phyloP scores from a whole-genome alignment of 768 basidiomycete genomes.

The Tulasnella sp. region DNA sequence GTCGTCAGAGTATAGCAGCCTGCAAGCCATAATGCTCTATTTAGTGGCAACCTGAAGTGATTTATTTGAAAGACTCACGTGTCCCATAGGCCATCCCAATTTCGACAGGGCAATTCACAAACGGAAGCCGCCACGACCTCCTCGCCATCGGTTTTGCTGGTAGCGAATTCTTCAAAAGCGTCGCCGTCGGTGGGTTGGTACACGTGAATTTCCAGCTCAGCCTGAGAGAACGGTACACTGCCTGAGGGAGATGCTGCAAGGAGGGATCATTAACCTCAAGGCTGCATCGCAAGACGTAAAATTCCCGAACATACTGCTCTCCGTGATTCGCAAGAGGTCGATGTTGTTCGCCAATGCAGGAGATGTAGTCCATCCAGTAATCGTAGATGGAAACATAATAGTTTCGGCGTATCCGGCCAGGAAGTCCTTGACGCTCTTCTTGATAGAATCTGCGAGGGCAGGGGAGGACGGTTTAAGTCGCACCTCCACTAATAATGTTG shows the following conservation, averaged over 20 bases:
- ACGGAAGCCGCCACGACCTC: slow-evolving; percentile 85
- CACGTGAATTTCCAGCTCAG: slow-evolving; percentile 74
- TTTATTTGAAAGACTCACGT: slow-evolving; percentile 36
- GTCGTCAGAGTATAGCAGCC: slow-evolving; percentile 74
- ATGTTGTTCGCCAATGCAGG: slow-evolving; percentile 68
- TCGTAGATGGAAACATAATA: slow-evolving; percentile 63
- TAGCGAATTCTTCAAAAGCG: slow-evolving; percentile 57
- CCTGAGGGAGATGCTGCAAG: slow-evolving; percentile 49
- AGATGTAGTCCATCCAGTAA: slow-evolving; percentile 77
- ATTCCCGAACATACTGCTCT: slow-evolving; percentile 39
- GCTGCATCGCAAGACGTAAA: neutral
- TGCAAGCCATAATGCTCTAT: slow-evolving; percentile 39
- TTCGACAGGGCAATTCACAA: slow-evolving; percentile 77
- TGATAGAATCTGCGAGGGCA: slow-evolving; percentile 71
- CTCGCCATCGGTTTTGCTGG: slow-evolving; percentile 61
- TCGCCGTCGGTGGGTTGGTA: slow-evolving; percentile 78
- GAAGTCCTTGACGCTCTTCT: slow-evolving; percentile 57
- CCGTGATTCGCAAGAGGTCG: slow-evolving; percentile 70
- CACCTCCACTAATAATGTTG: slow-evolving; percentile 64
- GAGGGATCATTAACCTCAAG: slow-evolving; percentile 36
- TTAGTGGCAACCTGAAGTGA: slow-evolving; percentile 1
- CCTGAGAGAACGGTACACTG: slow-evolving; percentile 55
- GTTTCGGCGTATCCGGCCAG: slow-evolving; percentile 53
- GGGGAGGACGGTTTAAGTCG: slow-evolving; percentile 65
- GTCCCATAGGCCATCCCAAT: slow-evolving; percentile 87